These are phyloP conservation scores for Excoecaria agallocha DNA, from an alignment of 345 rosid genomes.

Conservation along the genomic window DNA sequence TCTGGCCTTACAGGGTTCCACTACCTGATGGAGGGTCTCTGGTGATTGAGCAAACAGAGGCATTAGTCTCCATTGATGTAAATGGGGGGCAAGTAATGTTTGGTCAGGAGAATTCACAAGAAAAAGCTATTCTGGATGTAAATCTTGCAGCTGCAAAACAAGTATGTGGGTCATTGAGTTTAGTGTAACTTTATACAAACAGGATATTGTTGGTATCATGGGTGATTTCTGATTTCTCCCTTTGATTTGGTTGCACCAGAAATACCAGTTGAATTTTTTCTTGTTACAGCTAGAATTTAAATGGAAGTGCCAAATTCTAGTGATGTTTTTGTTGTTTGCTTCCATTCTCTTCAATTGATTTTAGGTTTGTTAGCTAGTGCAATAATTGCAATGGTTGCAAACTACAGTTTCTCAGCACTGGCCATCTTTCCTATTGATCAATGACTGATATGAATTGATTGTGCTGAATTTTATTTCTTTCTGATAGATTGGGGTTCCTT, in stretches of 20 bases:
- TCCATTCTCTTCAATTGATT: background rate
- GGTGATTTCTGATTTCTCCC: background rate
- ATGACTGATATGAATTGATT: background rate
- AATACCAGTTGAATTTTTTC: background rate
- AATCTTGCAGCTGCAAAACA: conserved; percentile 92
- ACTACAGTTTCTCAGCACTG: background rate
- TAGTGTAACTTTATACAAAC: conserved; percentile 7
- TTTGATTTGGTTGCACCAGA: background rate
- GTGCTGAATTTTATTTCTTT: background rate
- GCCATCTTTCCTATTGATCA: background rate
- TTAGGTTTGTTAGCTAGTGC: background rate
- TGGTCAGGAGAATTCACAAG: conserved; percentile 85
- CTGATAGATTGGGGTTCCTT: background rate
- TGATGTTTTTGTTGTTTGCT: background rate
- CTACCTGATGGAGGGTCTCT: conserved; percentile 88
- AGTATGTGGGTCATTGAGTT: conserved; percentile 42
- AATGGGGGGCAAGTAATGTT: conserved; percentile 97
- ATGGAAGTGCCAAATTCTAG: background rate
- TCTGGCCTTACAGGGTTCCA: conserved; percentile 60
- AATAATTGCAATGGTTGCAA: background rate
- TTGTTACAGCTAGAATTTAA: conserved; percentile 6
- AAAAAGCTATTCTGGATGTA: conserved; percentile 87
- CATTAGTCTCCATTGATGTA: conserved; percentile 94
- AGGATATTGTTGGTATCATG: background rate
- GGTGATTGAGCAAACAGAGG: conserved; percentile 98